Evolutionary conservation across 257 asterid genomes (phyloP), one percentile per base, ranked within the genome.

Genomic region (Verbena officinalis): DNA sequence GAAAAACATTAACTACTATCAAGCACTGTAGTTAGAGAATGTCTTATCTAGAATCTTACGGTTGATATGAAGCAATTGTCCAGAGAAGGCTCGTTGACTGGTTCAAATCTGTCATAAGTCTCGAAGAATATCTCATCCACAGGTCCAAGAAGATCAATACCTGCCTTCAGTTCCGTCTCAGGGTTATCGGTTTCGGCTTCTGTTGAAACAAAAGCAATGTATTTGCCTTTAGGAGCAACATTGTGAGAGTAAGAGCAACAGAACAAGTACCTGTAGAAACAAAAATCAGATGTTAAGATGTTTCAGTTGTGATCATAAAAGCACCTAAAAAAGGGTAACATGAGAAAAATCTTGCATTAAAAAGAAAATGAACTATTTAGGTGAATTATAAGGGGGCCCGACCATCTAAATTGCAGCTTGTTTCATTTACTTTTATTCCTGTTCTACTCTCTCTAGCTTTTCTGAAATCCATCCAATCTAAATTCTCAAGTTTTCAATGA

Each of bases 181-280:
- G 97, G 97, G 63, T 93, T 65, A 73, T 93, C 94, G 10, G 97
- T 85, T 73, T 93, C 98, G 8, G 98, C 96, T 64, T 89, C 98
- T 2, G 98, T 81, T 3, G 98, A 89, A 72, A 93, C 97, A 71
- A 93, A 89, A 34, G 97, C 98, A 56, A 93, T 93, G 75, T 69
- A 93, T 70, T 93, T 93, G 57, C 97, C 97, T 81, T 89, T 86
- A 2, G 98, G 98, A 43, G 98, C 98, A 75, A 93, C 97, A 77
- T 90, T 93, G 85, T 93, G 98, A 55, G 98, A 80, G 69, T 89
- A 93, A 56, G 98, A 93, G 80, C 96, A 93, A 68, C 98, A 93
- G 60, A 93, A 93, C 60, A 93, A 74, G 71, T 93, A 93, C 98
- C 98, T 93, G 75, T 56, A 59, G 17, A 60, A 33, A 62, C 52